Percentiles rank a stretch among this genome's conserved stretches.
phyloP scores from a whole-genome alignment of 2,329 filamentous ascomycete genomes.

The Sphaerostilbella broomeana region DNA sequence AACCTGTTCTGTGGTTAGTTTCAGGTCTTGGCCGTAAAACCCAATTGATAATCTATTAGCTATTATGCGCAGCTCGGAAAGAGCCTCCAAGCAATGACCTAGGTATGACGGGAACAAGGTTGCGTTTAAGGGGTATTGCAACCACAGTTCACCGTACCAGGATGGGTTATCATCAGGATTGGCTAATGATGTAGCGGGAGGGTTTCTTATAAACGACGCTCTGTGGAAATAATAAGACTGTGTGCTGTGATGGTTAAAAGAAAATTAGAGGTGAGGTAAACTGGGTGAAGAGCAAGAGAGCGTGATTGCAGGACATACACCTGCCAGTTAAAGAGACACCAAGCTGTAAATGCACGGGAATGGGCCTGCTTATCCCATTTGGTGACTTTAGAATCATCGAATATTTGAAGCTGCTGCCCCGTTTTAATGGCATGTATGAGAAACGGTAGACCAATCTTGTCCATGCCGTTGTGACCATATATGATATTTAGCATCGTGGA shows the following conservation, averaged over 20 bases:
- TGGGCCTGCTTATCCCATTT: neutral
- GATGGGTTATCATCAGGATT: constrained; percentile 15
- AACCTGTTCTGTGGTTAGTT: constrained; percentile 10
- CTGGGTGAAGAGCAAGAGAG: neutral
- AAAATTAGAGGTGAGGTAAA: neutral
- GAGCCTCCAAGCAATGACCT: constrained; percentile 22
- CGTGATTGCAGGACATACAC: constrained; percentile 19
- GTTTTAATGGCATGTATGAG: constrained; percentile 23
- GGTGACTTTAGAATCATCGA: constrained; percentile 11
- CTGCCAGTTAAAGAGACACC: constrained; percentile 28
- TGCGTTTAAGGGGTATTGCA: constrained; percentile 23
- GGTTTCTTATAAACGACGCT: constrained; percentile 20
- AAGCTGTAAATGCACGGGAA: constrained; percentile 26
- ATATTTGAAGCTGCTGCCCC: constrained; percentile 25
- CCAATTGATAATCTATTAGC: constrained; percentile 22
- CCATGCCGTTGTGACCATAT: constrained; percentile 25
- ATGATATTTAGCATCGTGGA: constrained; percentile 25
- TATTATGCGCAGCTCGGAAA: constrained; percentile 22
- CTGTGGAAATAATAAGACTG: constrained; percentile 10
- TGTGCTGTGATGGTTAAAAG: neutral
- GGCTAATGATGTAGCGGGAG: constrained; percentile 23
- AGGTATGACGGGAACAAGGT: constrained; percentile 18
- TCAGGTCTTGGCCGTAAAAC: neutral
- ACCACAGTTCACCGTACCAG: constrained; percentile 26
- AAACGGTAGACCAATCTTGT: constrained; percentile 29